Base-by-base conservation (phyloP, 352 stramenopile genomes). In the Pythium scleroteichum region DNA sequence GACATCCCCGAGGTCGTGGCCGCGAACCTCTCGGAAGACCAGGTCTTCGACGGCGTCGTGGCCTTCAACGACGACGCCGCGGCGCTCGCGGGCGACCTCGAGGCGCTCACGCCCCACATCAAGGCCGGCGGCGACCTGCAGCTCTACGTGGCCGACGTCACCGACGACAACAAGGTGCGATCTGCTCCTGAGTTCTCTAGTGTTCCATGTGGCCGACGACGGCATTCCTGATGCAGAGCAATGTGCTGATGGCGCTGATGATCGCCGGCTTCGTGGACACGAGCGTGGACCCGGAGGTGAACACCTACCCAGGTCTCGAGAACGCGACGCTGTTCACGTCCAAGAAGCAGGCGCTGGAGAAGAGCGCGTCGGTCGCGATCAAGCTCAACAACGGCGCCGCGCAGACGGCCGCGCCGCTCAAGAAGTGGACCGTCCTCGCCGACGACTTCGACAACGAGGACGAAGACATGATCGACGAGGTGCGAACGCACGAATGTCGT, bases 391-490 rank as follows among this genome's bases (percentile, higher is more conserved):
- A 75, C 46, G 79, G 78, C 60, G 57, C 64, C 32, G 53, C 68
- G 8, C 55, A 46, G 33, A 64, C 67, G 5, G 49, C 65, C 1
- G 61, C 72, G 53, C 69, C 68, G 1, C 50, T 79, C 16, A 85
- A 84, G 61, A 88, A 88, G 68, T 94, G 81, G 79, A 91, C 72
- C 0, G 72, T 90, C 35, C 40, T 89, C 23, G 78, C 83, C 7
- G 84, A 91, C 53, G 81, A 88, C 41, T 79, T 82, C 17, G 79
- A 77, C 41, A 76, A 87, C 17, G 59, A 67, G 8, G 81, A 87
- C 17, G 59, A 67, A 4, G 81, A 90, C 41, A 85, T 94, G 27
- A 89, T 94, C 29, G 87, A 95, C 40, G 87, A 96, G 67, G 78
- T 77, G 20, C 16, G 48, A 13, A 14, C 14, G 33, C 8, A 39